phyloP scores from a whole-genome alignment of 768 basidiomycete species.

The Serendipita indica region DNA sequence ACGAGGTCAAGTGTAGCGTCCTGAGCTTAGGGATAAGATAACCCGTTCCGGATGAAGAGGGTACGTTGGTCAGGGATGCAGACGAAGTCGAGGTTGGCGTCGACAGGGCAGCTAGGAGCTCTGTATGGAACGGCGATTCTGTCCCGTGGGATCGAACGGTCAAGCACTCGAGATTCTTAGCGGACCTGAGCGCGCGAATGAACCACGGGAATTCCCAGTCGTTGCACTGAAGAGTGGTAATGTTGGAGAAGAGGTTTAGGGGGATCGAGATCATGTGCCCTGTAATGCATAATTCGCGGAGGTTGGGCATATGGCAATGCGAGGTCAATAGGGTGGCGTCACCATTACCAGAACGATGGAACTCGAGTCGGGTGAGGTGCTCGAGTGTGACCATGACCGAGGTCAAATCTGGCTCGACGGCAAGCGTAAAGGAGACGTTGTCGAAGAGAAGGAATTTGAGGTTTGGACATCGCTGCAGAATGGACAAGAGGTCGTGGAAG shows the following conservation, averaged over 20 bases:
- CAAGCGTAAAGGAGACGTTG: conserved; percentile 4
- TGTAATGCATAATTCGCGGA: not conserved
- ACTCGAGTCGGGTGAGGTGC: not conserved
- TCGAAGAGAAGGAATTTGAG: conserved; percentile 6
- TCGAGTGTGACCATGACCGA: not conserved
- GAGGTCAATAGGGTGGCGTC: not conserved
- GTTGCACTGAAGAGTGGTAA: not conserved
- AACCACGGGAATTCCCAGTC: conserved; percentile 8
- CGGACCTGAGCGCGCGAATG: not conserved
- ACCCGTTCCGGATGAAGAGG: not conserved
- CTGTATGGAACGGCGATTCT: conserved; percentile 4
- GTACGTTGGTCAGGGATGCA: not conserved
- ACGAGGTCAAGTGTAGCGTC: not conserved
- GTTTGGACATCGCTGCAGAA: not conserved
- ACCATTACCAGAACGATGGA: not conserved
- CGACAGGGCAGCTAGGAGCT: not conserved
- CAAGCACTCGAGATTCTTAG: not conserved
- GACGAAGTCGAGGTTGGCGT: not conserved
- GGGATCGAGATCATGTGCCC: conserved; percentile 1
- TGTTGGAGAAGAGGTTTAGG: not conserved
- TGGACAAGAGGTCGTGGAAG: conserved; percentile 2
- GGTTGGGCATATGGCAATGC: not conserved
- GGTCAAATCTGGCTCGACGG: conserved; percentile 7
- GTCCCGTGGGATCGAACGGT: not conserved
- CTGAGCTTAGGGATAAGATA: not conserved